Base-by-base conservation (phyloP, 345 rosid species). In the Ceriops decandra region DNA sequence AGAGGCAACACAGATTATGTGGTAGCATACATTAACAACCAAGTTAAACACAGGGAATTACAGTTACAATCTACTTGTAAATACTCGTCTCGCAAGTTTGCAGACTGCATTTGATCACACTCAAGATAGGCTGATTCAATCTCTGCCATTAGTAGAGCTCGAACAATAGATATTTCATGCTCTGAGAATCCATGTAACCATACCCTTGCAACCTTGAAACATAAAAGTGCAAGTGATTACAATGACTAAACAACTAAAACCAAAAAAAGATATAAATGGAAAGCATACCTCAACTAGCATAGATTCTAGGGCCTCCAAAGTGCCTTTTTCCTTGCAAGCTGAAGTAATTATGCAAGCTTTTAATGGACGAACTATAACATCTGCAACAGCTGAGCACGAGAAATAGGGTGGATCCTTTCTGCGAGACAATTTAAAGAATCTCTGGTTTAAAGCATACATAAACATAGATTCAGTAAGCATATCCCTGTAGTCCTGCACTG, bases 81-180 rank as follows among this genome's bases (percentile, higher is more conserved):
- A 81, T 82, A 88, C 76, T 90, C 98, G 82, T 92, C 96, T 38
- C 89, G 79, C 80, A 92, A 80, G 85, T 84, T 90, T 67, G 96
- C 81, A 66, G 98, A 92, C 64, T 90, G 96, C 80, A 83, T 85
- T 83, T 92, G 96, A 74, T 92, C 96, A 70, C 96, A 96, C 77
- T 92, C 96, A 78, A 92, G 84, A 86, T 86, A 92, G 68, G 98
- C 95, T 67, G 98, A 92, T 82, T 92, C 96, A 62, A 92, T 88
- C 82, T 87, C 91, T 0, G 96, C 90, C 91, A 92, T 85, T 73
- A 87, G 74, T 66, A 87, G 79, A 74, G 98, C 90, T 56, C 89
- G 88, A 60, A 84, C 97, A 71, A 93, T 69, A 64, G 90, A 81
- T 79, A 93, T 86, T 74, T 93, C 98, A 63, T 85, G 93, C 51